phyloP scores from a whole-genome alignment of 768 basidiomycete species.

The Tricholoma hemisulphureum region DNA sequence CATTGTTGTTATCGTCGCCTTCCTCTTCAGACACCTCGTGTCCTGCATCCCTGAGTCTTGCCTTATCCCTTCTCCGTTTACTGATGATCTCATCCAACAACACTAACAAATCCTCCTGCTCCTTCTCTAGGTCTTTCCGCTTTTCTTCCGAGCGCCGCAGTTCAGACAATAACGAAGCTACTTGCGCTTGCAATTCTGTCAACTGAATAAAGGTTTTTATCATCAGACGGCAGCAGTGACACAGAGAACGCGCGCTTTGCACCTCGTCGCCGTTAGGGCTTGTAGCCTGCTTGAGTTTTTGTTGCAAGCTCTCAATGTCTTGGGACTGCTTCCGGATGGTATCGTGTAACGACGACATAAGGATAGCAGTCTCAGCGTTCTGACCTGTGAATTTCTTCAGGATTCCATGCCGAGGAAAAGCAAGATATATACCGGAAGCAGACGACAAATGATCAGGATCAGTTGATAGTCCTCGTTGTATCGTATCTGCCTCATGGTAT shows the following conservation, averaged over 20 bases:
- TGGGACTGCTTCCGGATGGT: slow-evolving; percentile 79
- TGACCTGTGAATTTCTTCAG: slow-evolving; percentile 41
- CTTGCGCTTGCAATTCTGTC: slow-evolving; percentile 43
- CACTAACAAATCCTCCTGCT: slow-evolving; percentile 94
- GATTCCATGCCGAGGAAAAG: slow-evolving; percentile 1
- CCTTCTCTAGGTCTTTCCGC: slow-evolving; percentile 84
- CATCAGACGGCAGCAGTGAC: neutral
- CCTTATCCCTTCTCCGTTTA: slow-evolving; percentile 86
- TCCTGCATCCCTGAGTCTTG: slow-evolving; percentile 65
- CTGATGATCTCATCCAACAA: slow-evolving; percentile 86
- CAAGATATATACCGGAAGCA: slow-evolving; percentile 35
- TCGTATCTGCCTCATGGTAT: slow-evolving; percentile 50
- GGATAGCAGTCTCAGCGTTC: slow-evolving; percentile 73
- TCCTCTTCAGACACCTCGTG: slow-evolving; percentile 94
- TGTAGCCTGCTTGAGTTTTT: slow-evolving; percentile 48
- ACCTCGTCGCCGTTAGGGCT: slow-evolving; percentile 38
- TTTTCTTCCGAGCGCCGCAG: slow-evolving; percentile 58
- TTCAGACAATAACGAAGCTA: slow-evolving; percentile 45
- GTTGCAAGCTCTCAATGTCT: slow-evolving; percentile 72
- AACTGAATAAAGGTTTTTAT: slow-evolving; percentile 34
- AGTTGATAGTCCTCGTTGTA: slow-evolving; percentile 68
- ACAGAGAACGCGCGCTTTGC: slow-evolving; percentile 7
- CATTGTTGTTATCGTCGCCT: slow-evolving; percentile 67
- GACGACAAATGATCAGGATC: slow-evolving; percentile 67
- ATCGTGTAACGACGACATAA: slow-evolving; percentile 81